Evolutionary conservation across 495 filamentous ascomycete genomes (phyloP), one percentile per base, ranked within the genome.

Genomic region (Penicillium bialowiezense): DNA sequence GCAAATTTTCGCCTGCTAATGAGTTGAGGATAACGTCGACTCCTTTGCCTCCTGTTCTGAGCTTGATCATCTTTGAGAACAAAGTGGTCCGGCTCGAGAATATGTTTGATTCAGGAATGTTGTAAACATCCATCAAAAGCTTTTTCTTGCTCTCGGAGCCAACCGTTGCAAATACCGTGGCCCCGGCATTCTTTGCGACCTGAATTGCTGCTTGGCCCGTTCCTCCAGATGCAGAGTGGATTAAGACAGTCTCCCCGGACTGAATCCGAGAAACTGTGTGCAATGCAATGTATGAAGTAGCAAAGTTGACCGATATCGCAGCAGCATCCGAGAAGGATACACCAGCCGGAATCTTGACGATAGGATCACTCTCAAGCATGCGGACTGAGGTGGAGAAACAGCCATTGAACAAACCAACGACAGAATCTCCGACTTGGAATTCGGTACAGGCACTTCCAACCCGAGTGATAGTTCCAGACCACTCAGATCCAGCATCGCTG

Each of bases 191-290:
- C 34, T 78, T 69, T 0, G 77, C 74, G 3, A 84, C 36, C 13
- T 54, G 53, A 49, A 82, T 79, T 20, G 79, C 74, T 34, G 77
- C 79, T 55, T 82, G 80, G 2, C 81, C 81, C 7, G 78, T 72
- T 1, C 52, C 55, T 21, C 64, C 54, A 3, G 59, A 45, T 3
- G 51, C 64, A 7, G 51, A 35, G 28, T 68, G 63, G 34, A 68
- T 61, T 3, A 68, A 44, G 7, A 68, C 42, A n/a, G 23, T 50
- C 17, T 38, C 35, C 8, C 35, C 35, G 9, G 35, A 12, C 15
- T 38, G 35, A 2, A 38, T 18, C 1, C 35, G 35, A 20, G 35
- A 14, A 7, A 38, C 35, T 5, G 43, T 68, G 56, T 10, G 51
- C 57, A 6, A 20, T 17, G 9, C 33, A 13, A n/a, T 50, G 48